Evolutionary conservation across 352 stramenopile genomes (phyloP), one percentile per base, ranked within the genome.

Genomic region (Blastocystis sp.): DNA sequence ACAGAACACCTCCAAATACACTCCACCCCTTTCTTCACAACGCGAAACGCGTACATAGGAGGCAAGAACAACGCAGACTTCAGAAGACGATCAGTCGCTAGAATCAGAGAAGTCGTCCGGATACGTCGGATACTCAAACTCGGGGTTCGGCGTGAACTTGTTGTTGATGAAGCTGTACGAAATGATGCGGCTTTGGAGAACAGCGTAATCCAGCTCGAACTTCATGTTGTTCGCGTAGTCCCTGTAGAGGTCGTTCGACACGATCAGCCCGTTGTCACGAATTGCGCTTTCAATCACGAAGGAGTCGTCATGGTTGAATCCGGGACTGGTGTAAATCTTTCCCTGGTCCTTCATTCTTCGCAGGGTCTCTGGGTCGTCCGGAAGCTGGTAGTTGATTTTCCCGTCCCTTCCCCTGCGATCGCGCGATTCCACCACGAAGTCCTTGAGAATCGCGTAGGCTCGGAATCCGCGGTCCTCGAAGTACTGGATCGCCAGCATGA

Each of bases 201-300:
- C 95, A 51, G 91, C 90, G 55, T 93, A 88, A 74, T 95, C 93
- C 29, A 93, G 91, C 76, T 94, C 91, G 2, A 92, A 92, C 13
- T 91, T 92, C 90, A 93, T 94, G 59, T 93, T 94, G 67, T 93
- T 92, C 21, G 95, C 91, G 76, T 95, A 93, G 91, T 96, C 94
- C 41, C 93, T 92, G 90, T 94, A 96, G 39, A 95, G 85, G 70
- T 96, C 94, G 80, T 96, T 96, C n/a, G 94, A 95, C 41, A 96
- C 93, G 37, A 96, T 91, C 62, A 93, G 94, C 71, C 93, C 93
- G 63, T 94, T 90, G 62, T 96, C 92, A 41, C 92, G 91, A 13
- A 92, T 92, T n/a, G 93, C 93, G 88, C 95, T 95, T 65, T 95
- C 92, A 81, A 96, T 95, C 91, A 93, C 94, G 91, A 95, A 96